phyloP scores from a whole-genome alignment of 2,329 filamentous ascomycete species.

The Neofusicoccum sp. region DNA sequence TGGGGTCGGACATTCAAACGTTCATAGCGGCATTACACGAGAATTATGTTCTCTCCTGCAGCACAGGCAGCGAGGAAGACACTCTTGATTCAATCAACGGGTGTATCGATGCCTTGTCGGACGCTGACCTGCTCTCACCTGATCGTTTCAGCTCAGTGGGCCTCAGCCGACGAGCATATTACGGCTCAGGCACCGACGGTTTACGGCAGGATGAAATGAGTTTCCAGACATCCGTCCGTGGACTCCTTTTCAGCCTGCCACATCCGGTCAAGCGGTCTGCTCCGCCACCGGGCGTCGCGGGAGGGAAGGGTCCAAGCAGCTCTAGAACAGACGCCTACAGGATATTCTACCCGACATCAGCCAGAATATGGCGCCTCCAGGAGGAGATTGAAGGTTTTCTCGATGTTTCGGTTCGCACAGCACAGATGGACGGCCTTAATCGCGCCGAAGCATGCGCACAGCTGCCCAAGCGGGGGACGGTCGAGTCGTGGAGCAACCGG shows the following conservation, averaged over 20 bases:
- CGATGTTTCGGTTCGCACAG: conserved; percentile 66
- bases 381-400: conserved; percentile 80
- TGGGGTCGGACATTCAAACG: conserved; percentile 86
- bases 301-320: conserved; percentile 24
- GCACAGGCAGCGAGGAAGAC: conserved; percentile 58
- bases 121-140: conserved; percentile 81
- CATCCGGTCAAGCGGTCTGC: conserved; percentile 72
- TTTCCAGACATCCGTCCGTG: conserved; percentile 87
- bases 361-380: conserved; percentile 79
- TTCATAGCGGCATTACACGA: conserved; percentile 91
- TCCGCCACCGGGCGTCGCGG: conserved; percentile 30
- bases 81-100: conserved; percentile 78
- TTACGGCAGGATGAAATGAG: conserved; percentile 91
- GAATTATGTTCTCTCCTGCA: conserved; percentile 88
- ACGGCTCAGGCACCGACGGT: conserved; percentile 64
- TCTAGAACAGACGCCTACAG: conserved; percentile 68
- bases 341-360: conserved; percentile 88
- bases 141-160: conserved; percentile 69
- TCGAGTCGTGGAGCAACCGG: conserved; percentile 40
- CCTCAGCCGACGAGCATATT: conserved; percentile 49
- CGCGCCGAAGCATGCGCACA: conserved; percentile 27
- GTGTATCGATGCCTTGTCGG: conserved; percentile 86
- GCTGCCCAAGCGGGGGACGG: conserved; percentile 26
- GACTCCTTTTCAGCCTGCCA: conserved; percentile 82
- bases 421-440: conserved; percentile 46